phyloP scores from a whole-genome alignment of 176 grass and related monocot species.

The Thinopyrum elongatum region DNA sequence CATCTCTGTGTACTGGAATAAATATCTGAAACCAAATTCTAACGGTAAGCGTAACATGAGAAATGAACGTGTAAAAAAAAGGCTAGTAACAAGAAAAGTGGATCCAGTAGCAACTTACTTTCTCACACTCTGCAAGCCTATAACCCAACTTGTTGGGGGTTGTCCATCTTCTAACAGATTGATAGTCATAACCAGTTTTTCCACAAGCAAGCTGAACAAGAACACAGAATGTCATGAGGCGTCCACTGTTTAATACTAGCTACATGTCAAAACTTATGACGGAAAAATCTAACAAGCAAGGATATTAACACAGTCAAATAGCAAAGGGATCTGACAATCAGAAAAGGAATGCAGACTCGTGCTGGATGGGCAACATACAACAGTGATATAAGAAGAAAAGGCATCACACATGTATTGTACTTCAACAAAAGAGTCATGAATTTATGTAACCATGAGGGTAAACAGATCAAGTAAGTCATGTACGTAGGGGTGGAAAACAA shows the following conservation, averaged over 20 bases:
- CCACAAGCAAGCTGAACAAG: constrained; percentile 53
- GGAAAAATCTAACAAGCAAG: background rate
- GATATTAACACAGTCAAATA: background rate
- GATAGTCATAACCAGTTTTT: constrained; percentile 63
- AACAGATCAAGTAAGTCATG: background rate
- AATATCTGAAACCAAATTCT: constrained; percentile 75
- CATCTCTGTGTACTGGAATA: constrained; percentile 72
- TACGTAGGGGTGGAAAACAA: background rate
- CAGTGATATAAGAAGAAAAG: background rate
- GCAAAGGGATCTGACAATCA: background rate
- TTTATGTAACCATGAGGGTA: background rate
- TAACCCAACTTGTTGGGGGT: constrained; percentile 73
- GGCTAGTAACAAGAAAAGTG: background rate
- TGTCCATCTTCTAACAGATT: constrained; percentile 94
- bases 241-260: background rate
- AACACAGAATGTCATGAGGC: constrained; percentile 16
- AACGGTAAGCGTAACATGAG: constrained; percentile 32
- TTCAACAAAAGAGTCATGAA: background rate
- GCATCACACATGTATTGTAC: background rate
- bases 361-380: background rate
- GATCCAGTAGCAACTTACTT: constrained; percentile 37
- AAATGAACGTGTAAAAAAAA: background rate
- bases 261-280: constrained; percentile 7
- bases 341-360: background rate
- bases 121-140: constrained; percentile 64